Evolutionary conservation across 2,329 filamentous ascomycete genomes (phyloP).

Genomic region (Neopestalotiopsis sp.): DNA sequence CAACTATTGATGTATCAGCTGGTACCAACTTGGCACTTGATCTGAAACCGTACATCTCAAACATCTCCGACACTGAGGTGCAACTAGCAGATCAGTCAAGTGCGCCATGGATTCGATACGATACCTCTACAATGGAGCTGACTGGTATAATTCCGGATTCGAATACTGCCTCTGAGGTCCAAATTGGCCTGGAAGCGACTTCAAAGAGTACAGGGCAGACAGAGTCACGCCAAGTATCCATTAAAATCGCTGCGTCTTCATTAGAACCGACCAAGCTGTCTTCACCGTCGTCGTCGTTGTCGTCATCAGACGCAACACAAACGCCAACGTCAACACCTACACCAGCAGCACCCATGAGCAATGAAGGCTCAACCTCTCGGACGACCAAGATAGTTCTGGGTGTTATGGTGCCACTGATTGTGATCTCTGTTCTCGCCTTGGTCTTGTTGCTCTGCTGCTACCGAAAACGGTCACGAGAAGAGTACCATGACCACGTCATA

Average conservation of each 20-base stretch:
- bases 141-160: slow-evolving; percentile 31
- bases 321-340: slow-evolving; percentile 12
- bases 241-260: not conserved
- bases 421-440: slow-evolving; percentile 19
- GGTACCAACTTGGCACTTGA: slow-evolving; percentile 36
- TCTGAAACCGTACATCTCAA: slow-evolving; percentile 34
- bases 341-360: not conserved
- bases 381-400: slow-evolving; percentile 31
- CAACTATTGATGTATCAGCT: slow-evolving; percentile 32
- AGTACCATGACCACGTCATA: slow-evolving; percentile 23
- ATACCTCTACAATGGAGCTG: slow-evolving; percentile 29
- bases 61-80: slow-evolving; percentile 30
- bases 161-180: slow-evolving; percentile 20
- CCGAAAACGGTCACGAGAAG: slow-evolving; percentile 28
- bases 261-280: not conserved
- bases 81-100: slow-evolving; percentile 27
- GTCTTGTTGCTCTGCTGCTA: slow-evolving; percentile 29
- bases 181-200: slow-evolving; percentile 29
- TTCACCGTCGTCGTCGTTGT: not conserved
- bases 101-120: slow-evolving; percentile 37
- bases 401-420: slow-evolving; percentile 28
- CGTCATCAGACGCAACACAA: not conserved
- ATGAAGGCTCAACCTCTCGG: slow-evolving; percentile 17
- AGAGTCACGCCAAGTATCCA: slow-evolving; percentile 22
- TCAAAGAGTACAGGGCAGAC: slow-evolving; percentile 27